Evolutionary conservation across 768 basidiomycete genomes (phyloP).

Genomic region (Inosperma sp.): DNA sequence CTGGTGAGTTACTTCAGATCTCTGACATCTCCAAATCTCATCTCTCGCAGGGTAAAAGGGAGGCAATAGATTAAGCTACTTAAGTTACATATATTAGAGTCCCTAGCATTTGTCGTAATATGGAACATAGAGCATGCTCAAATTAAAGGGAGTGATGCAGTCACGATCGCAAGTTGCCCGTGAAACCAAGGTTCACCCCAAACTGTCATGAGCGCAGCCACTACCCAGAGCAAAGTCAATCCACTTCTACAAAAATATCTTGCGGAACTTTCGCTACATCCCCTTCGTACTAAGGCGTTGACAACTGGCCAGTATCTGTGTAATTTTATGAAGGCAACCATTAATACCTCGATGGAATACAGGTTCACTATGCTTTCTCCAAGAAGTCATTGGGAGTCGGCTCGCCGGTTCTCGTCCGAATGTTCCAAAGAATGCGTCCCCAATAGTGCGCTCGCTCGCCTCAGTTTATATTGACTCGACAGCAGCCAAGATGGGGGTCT

Average conservation of each 20-base stretch:
- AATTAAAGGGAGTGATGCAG: neutral
- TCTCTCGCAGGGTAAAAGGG: constrained; percentile 20
- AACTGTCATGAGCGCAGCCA: constrained; percentile 37
- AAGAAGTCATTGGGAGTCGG: constrained; percentile 77
- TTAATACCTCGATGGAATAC: too few relatives aligned
- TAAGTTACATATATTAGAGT: constrained; percentile 23
- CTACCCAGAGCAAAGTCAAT: constrained; percentile 27
- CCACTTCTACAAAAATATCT: constrained; percentile 69
- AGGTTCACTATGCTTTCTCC: constrained; percentile 58
- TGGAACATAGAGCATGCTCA: neutral
- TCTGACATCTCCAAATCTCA: too few relatives aligned
- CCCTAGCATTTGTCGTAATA: constrained; percentile 18
- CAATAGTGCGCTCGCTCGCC: constrained; percentile 48
- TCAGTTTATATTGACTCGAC: constrained; percentile 58
- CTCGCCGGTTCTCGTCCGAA: constrained; percentile 56
- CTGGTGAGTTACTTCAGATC: constrained; percentile 45
- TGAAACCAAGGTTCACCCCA: neutral
- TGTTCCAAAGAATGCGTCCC: constrained; percentile 50
- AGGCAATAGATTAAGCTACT: constrained; percentile 9
- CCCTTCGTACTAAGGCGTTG: constrained; percentile 74
- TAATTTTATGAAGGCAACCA: too few relatives aligned
- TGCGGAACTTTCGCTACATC: constrained; percentile 57
- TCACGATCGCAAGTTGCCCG: neutral
- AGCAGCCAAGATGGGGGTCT: constrained; percentile 79
- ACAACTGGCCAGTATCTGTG: constrained; percentile 54